Conservation (phyloP, 2,329 filamentous ascomycete genomes). For the Diaporthe capsici region DNA sequence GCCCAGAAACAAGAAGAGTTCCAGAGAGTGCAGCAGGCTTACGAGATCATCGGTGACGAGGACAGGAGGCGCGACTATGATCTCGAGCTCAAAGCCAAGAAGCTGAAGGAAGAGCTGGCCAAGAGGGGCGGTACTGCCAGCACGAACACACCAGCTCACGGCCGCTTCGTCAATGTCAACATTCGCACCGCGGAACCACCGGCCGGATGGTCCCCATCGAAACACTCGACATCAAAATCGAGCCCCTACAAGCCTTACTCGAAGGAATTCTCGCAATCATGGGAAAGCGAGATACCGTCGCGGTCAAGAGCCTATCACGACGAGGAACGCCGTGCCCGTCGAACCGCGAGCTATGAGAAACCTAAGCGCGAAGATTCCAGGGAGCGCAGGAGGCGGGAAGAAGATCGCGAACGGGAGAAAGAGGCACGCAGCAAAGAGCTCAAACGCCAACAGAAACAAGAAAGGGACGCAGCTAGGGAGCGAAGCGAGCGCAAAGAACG, state of each 20-base stretch:
- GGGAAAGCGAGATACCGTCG: constrained; percentile 61
- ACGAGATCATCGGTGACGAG: constrained; percentile 89
- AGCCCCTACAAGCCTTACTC: constrained; percentile 51
- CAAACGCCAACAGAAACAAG: constrained; percentile 55
- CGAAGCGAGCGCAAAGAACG: constrained; percentile 50
- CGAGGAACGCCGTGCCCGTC: constrained; percentile 57
- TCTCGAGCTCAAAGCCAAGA: constrained; percentile 76
- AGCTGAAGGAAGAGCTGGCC: constrained; percentile 70
- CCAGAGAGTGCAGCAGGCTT: constrained; percentile 92
- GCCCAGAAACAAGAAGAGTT: constrained; percentile 88
- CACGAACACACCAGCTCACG: constrained; percentile 56
- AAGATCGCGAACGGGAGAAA: constrained; percentile 44
- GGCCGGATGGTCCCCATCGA: constrained; percentile 50
- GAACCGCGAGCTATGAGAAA: constrained; percentile 61
- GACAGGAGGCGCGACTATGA: constrained; percentile 82
- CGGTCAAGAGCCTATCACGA: constrained; percentile 59
- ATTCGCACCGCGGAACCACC: constrained; percentile 67
- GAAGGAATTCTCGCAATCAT: constrained; percentile 56
- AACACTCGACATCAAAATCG: constrained; percentile 46
- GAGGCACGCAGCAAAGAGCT: constrained; percentile 42
- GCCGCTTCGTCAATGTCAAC: constrained; percentile 57
- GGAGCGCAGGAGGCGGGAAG: constrained; percentile 48
- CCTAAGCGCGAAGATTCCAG: constrained; percentile 44
- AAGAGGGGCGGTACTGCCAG: constrained; percentile 57
- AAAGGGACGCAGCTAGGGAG: constrained; percentile 51